Evolutionary conservation across 2,329 filamentous ascomycete species (phyloP).

Genomic region (Botrytis porri): DNA sequence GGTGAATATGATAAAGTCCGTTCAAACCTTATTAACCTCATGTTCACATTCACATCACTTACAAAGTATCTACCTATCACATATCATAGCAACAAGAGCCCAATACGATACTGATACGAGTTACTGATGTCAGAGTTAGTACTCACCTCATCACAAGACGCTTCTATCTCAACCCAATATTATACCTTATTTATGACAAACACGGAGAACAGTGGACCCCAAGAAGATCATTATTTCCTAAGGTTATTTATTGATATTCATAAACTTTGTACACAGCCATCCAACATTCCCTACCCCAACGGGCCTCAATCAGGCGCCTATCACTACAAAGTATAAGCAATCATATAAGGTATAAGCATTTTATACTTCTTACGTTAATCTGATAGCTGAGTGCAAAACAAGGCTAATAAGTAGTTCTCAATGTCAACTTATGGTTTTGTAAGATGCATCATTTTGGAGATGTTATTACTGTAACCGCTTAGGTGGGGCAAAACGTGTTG

Average conservation of each 20-base stretch:
- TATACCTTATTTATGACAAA: neutral
- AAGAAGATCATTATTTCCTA: neutral
- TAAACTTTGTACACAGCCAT: neutral
- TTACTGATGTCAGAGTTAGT: neutral
- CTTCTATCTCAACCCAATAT: neutral
- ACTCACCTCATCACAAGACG: neutral
- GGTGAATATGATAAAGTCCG: neutral
- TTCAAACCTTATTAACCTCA: neutral
- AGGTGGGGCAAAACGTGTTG: neutral
- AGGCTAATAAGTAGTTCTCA: neutral
- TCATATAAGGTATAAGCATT: too few species aligned
- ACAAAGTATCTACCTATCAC: neutral
- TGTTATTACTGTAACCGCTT: constrained; percentile 1
- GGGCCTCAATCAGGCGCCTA: neutral
- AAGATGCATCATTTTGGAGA: neutral
- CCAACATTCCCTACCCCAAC: neutral
- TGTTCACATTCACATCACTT: neutral
- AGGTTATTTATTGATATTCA: neutral
- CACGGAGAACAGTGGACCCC: neutral
- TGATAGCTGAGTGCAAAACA: neutral
- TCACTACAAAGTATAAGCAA: neutral
- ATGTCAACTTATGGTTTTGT: neutral
- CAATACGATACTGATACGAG: neutral
- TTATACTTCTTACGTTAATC: neutral
- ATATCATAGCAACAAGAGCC: neutral